These are phyloP conservation scores for Ligustrum vulgare DNA, from an alignment of 257 asterid genomes.

Conservation along the genomic window DNA sequence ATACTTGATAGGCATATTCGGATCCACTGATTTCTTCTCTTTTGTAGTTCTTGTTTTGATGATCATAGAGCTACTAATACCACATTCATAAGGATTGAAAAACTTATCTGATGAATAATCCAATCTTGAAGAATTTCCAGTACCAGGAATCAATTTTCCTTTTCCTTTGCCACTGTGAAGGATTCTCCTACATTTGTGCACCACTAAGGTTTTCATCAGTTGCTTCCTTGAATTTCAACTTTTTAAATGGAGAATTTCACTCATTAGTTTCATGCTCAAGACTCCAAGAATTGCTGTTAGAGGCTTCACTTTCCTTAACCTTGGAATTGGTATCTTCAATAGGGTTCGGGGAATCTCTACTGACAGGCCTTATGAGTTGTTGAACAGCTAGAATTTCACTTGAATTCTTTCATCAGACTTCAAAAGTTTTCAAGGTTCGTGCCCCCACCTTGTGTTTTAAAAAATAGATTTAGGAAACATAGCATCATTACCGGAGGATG, in stretches of 20 bases:
- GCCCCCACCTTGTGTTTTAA: no score
- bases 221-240: constrained; percentile 12
- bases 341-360: neutral
- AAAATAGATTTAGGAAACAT: no score
- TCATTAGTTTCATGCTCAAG: constrained; percentile 1
- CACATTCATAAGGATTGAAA: neutral
- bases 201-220: neutral
- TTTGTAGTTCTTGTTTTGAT: neutral
- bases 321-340: neutral
- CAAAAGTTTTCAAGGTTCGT: no score
- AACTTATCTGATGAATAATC: no score
- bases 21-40: neutral
- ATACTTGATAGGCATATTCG: no score
- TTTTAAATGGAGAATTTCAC: neutral
- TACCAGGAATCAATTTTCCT: neutral
- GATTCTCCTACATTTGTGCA: constrained; percentile 3
- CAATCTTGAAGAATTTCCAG: no score
- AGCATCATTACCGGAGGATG: no score
- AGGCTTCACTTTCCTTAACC: no score
- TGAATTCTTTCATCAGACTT: no score
- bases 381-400: constrained; percentile 16
- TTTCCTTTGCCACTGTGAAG: neutral
- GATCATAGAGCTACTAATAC: neutral
- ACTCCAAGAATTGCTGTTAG: neutral
- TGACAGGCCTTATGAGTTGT: constrained; percentile 27